phyloP scores from a whole-genome alignment of 163 green algal genomes.

The Chlorella variabilis region DNA sequence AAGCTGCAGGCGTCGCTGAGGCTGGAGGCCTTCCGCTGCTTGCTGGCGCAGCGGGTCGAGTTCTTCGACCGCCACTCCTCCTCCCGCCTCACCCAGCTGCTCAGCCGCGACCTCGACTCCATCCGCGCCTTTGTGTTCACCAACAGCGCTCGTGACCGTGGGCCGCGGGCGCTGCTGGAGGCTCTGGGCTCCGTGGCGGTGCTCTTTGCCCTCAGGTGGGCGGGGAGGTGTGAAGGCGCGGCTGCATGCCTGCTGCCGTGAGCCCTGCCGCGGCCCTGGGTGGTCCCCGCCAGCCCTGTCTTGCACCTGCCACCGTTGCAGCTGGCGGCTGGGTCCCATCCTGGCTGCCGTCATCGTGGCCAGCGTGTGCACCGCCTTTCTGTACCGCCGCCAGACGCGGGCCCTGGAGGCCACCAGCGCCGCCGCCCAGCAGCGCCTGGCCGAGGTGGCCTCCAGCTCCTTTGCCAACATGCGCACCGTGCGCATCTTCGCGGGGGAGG shows the following conservation, averaged over 20 bases:
- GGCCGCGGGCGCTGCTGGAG: conserved; percentile 81
- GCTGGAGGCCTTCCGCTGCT: conserved; percentile 82
- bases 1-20: conserved; percentile 79
- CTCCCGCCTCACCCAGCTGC: conserved; percentile 77
- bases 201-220: conserved; percentile 51
- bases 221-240: background rate
- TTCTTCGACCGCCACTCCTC: conserved; percentile 82
- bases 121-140: conserved; percentile 86
- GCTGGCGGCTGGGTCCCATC: conserved; percentile 85
- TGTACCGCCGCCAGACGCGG: conserved; percentile 78
- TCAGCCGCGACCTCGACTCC: conserved; percentile 86
- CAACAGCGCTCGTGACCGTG: conserved; percentile 84
- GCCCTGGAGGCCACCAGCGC: conserved; percentile 64
- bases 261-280: too few relatives aligned
- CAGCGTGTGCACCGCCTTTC: conserved; percentile 68
- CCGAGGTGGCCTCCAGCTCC: conserved; percentile 57
- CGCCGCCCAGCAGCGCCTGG: conserved; percentile 70
- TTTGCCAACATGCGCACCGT: conserved; percentile 66
- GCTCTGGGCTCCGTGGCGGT: conserved; percentile 73
- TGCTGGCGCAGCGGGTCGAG: conserved; percentile 83
- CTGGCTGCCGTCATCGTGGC: conserved; percentile 74
- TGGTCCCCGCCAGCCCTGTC: too few relatives aligned
- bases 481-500: conserved; percentile 79
- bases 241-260: background rate
- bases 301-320: background rate